These are phyloP conservation scores for Esteya vermicola DNA, from an alignment of 2,329 filamentous ascomycete species.

Conservation along the genomic window DNA sequence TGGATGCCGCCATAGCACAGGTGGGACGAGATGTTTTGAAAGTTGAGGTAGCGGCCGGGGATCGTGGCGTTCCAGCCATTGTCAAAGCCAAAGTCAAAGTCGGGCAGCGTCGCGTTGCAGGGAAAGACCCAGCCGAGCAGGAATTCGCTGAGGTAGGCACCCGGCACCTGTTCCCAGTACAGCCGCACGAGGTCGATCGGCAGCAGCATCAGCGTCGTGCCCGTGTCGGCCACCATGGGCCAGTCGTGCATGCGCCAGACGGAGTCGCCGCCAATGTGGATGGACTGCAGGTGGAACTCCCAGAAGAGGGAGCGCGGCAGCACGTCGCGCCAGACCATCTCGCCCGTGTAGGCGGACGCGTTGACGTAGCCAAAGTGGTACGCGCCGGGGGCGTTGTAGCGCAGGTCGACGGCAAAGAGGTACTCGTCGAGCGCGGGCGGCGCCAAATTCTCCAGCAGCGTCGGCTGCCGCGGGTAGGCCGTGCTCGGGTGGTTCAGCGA, in stretches of 20 bases:
- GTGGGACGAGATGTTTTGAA: constrained; percentile 32
- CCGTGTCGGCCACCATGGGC: constrained; percentile 51
- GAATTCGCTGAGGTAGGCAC: constrained; percentile 31
- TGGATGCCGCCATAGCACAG: constrained; percentile 70
- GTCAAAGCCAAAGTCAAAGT: constrained; percentile 34
- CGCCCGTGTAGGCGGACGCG: constrained; percentile 20
- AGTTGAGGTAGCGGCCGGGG: constrained; percentile 31
- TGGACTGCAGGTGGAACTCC: constrained; percentile 21
- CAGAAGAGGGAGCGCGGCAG: constrained; percentile 36
- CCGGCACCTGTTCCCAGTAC: constrained; percentile 44
- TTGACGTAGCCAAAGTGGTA: constrained; percentile 39
- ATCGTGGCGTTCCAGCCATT: constrained; percentile 30
- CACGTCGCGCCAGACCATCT: constrained; percentile 30
- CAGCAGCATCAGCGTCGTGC: constrained; percentile 51
- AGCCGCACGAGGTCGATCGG: constrained; percentile 37
- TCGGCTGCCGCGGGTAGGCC: constrained; percentile 25
- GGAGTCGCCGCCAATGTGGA: constrained; percentile 18
- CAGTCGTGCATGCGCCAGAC: constrained; percentile 25
- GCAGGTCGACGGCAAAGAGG: constrained; percentile 36
- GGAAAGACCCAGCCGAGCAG: constrained; percentile 38
- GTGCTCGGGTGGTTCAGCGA: constrained; percentile 31
- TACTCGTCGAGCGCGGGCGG: constrained; percentile 23
- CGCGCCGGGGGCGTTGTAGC: constrained; percentile 28
- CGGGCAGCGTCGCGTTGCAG: constrained; percentile 34
- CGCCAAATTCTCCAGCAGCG: constrained; percentile 29